phyloP scores from a whole-genome alignment of 2,329 filamentous ascomycete species.

The Huntiella savannae region DNA sequence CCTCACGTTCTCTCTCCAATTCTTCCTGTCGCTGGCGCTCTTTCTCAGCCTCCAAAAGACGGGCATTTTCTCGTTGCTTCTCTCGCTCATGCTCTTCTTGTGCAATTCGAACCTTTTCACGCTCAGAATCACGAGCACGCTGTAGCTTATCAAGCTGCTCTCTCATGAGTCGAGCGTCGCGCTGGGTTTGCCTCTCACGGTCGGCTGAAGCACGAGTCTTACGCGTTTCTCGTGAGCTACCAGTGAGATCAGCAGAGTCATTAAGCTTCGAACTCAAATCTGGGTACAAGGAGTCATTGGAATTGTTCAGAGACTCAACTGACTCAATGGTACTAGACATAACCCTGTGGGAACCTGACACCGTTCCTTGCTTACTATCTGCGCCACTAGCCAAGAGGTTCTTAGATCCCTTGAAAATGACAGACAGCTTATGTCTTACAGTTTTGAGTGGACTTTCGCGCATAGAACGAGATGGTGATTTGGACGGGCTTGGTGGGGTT shows the following conservation, averaged over 20 bases:
- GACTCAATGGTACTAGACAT: constrained; percentile 27
- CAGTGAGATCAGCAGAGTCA: constrained; percentile 13
- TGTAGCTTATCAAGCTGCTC: constrained; percentile 45
- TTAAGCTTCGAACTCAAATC: constrained; percentile 18
- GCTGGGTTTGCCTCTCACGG: constrained; percentile 45
- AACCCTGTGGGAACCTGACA: constrained; percentile 30
- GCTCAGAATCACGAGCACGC: constrained; percentile 49
- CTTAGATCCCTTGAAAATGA: constrained; percentile 73
- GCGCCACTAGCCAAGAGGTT: constrained; percentile 66
- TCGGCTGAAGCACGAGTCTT: constrained; percentile 40
- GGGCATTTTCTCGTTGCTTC: constrained; percentile 24
- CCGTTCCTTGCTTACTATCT: constrained; percentile 40
- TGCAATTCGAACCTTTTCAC: constrained; percentile 44
- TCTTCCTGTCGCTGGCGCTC: constrained; percentile 10
- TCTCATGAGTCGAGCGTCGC: constrained; percentile 40
- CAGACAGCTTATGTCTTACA: constrained; percentile 82
- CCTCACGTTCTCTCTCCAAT: constrained; percentile 3
- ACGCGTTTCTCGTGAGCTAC: constrained; percentile 22
- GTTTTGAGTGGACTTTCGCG: constrained; percentile 72
- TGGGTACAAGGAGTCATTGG: constrained; percentile 25
- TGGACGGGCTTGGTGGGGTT: constrained; percentile 29
- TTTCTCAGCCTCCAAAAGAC: constrained; percentile 15
- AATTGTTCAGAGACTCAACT: constrained; percentile 26
- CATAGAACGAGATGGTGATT: constrained; percentile 36
- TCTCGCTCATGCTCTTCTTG: constrained; percentile 37